A percentile compares a stretch with the other conserved stretches of the same genome.
Conservation (phyloP, 176 grass and related monocot genomes). For the Aegilops bicornis region DNA sequence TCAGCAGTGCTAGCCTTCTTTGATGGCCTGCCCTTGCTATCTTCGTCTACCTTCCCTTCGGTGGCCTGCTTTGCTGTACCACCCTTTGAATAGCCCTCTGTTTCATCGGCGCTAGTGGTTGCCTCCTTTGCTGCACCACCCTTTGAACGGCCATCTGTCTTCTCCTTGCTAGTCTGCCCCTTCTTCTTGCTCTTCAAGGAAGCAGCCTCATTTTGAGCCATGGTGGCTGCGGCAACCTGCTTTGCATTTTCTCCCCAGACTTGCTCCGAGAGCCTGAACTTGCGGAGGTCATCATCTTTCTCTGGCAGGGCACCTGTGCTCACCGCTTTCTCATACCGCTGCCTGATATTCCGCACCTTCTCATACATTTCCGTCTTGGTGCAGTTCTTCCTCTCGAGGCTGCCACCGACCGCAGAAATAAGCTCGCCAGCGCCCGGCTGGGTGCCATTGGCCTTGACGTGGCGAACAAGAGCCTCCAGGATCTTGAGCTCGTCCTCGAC, state of each 20-base stretch:
- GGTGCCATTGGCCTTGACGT: slow-evolving; percentile 5
- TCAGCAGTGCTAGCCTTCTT: not conserved
- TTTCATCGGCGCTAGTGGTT: not conserved
- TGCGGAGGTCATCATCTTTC: slow-evolving; percentile 18
- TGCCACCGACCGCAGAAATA: slow-evolving; percentile 4
- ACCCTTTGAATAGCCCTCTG: not conserved
- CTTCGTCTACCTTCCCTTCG: not conserved
- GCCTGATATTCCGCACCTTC: slow-evolving; percentile 22
- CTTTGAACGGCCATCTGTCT: not conserved
- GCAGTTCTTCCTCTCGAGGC: slow-evolving; percentile 16
- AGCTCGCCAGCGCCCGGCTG: not conserved
- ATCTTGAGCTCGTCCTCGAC: slow-evolving; percentile 23
- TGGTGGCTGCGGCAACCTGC: not conserved
- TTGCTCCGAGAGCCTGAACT: slow-evolving; percentile 23
- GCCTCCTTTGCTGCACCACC: not conserved
- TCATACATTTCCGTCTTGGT: not conserved
- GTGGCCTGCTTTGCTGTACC: not conserved
- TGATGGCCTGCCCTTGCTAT: not conserved
- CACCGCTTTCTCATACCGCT: not conserved
- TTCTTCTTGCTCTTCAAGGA: slow-evolving; percentile 42
- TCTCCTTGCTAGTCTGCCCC: slow-evolving; percentile 21
- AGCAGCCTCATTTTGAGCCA: not conserved
- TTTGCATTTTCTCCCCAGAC: slow-evolving; percentile 39
- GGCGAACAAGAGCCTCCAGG: slow-evolving; percentile 5
- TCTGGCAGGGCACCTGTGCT: not conserved